Conservation (phyloP, 2,329 filamentous ascomycete species). For the Monilinia laxa region DNA sequence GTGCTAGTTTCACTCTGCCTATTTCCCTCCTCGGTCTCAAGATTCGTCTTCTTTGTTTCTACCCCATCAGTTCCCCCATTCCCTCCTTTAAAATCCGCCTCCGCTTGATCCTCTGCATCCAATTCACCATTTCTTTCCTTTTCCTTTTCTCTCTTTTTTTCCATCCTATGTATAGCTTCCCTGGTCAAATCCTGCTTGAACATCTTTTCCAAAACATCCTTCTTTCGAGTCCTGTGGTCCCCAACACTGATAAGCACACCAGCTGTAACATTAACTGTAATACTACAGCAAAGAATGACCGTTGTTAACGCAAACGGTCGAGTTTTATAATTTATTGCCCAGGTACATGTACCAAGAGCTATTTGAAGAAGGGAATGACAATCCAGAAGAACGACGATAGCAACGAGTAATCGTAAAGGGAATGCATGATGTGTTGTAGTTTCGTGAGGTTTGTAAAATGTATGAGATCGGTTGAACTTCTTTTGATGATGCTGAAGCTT, state of each 20-base stretch:
- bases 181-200: conserved; percentile 73
- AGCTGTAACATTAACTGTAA: conserved; percentile 73
- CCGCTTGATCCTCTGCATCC: conserved; percentile 5
- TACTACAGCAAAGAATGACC: conserved; percentile 75
- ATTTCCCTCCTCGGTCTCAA: neutral
- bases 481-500: conserved; percentile 73
- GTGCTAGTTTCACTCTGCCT: conserved; percentile 3
- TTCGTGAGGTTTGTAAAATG: conserved; percentile 87
- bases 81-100: neutral
- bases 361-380: conserved; percentile 79
- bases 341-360: conserved; percentile 73
- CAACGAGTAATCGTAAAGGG: conserved; percentile 69
- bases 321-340: conserved; percentile 69
- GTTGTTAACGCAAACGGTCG: conserved; percentile 74
- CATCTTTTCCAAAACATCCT: conserved; percentile 77
- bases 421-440: conserved; percentile 80
- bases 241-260: conserved; percentile 76
- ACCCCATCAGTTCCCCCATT: neutral
- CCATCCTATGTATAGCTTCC: conserved; percentile 52
- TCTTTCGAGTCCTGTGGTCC: conserved; percentile 76
- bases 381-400: conserved; percentile 76
- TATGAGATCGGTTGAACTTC: conserved; percentile 80
- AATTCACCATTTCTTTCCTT: conserved; percentile 10
- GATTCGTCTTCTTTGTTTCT: neutral
- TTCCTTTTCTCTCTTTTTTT: conserved; percentile 40